Conservation (phyloP, 228 moss, liverwort and hornwort species). For the Sphagnum fallax region DNA sequence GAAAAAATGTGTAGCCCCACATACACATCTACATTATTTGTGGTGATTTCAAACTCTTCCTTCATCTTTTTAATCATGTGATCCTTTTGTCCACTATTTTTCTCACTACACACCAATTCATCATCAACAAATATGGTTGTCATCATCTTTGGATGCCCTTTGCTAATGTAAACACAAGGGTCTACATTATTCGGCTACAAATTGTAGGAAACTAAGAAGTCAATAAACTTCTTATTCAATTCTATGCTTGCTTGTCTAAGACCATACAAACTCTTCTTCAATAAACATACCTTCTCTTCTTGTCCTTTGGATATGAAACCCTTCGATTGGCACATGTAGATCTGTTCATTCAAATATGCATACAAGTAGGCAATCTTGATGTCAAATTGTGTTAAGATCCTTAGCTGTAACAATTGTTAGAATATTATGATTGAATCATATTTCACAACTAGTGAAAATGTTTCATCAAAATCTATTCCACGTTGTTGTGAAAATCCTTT, state of each 20-base stretch:
- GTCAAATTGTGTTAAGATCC: background rate
- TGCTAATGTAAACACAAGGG: background rate
- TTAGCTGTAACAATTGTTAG: background rate
- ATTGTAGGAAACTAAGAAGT: background rate
- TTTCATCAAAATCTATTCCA: conserved; percentile 1
- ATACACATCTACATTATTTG: background rate
- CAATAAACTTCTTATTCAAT: conserved; percentile 1
- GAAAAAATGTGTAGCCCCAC: background rate
- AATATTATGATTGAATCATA: background rate
- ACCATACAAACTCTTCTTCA: conserved; percentile 4
- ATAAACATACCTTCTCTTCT: background rate
- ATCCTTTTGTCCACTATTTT: background rate
- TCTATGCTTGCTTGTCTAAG: background rate
- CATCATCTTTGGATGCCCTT: background rate
- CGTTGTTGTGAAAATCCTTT: background rate
- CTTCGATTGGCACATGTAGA: background rate
- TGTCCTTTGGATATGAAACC: background rate
- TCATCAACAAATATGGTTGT: background rate
- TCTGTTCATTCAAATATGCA: background rate
- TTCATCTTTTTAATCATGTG: background rate
- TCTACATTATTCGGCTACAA: background rate
- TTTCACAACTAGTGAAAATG: background rate
- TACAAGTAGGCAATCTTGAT: background rate
- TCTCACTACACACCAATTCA: background rate
- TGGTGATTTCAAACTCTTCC: background rate